A percentile compares a stretch with the other conserved stretches of the same genome.
These are phyloP conservation scores for Pythium guiyangense DNA, from an alignment of 352 stramenopile genomes.

Conservation along the genomic window DNA sequence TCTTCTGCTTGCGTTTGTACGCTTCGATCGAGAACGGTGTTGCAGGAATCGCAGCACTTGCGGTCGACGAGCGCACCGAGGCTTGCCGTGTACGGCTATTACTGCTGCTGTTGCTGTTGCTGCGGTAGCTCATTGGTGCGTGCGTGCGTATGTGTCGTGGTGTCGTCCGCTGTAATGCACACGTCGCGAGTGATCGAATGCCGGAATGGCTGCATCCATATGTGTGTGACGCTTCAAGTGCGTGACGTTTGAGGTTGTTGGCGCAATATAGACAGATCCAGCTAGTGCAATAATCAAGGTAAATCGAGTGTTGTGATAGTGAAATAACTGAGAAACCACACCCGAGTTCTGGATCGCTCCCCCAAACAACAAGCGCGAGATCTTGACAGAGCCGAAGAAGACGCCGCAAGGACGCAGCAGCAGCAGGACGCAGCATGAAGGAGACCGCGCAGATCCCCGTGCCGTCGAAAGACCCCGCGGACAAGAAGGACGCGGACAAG, in stretches of 20 bases:
- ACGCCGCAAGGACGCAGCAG: not conserved
- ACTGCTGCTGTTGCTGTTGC: not conserved
- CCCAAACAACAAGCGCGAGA: too few species aligned
- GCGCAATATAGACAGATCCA: too few species aligned
- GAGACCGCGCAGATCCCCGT: slow-evolving; percentile 55
- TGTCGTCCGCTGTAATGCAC: not conserved
- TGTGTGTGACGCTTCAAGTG: too few species aligned
- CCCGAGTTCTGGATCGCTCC: too few species aligned
- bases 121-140: not conserved
- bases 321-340: too few species aligned
- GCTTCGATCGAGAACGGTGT: slow-evolving; percentile 49
- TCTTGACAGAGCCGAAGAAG: too few species aligned
- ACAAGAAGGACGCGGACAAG: slow-evolving; percentile 31
- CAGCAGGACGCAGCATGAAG: slow-evolving; percentile 43
- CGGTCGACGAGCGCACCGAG: not conserved
- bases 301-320: too few species aligned
- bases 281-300: too few species aligned
- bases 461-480: slow-evolving; percentile 50
- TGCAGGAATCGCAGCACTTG: not conserved
- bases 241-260: too few species aligned
- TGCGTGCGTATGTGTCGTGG: not conserved
- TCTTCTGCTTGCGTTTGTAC: slow-evolving; percentile 55
- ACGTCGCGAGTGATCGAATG: too few species aligned
- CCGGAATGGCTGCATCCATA: too few species aligned
- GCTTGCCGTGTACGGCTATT: not conserved